Percentiles rank a stretch among this genome's conserved stretches.
These are phyloP conservation scores for Penicillium decumbens DNA, from an alignment of 2,329 filamentous ascomycete species.

Conservation along the genomic window DNA sequence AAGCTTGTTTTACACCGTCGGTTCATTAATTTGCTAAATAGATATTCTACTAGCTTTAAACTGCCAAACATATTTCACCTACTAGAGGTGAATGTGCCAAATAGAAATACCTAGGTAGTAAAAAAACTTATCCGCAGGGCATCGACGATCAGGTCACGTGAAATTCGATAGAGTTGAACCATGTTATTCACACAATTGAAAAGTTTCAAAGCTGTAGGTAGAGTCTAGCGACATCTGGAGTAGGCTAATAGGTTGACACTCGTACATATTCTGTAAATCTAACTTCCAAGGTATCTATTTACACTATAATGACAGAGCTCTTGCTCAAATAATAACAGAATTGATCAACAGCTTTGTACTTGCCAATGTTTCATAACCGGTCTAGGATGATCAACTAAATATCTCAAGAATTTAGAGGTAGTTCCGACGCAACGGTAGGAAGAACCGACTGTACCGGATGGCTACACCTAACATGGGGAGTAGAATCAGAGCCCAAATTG, in stretches of 20 bases:
- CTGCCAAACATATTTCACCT: not conserved
- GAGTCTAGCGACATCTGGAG: not conserved
- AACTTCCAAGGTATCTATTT: not conserved
- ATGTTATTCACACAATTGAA: not conserved
- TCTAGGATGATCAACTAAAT: not conserved
- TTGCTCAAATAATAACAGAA: not conserved
- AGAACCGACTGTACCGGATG: conserved; percentile 41
- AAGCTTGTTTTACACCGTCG: not conserved
- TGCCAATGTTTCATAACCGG: not conserved
- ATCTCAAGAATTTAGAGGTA: conserved; percentile 17
- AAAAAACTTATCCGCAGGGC: not conserved
- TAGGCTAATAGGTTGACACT: not conserved
- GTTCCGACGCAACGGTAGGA: conserved; percentile 35
- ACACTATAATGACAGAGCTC: not conserved
- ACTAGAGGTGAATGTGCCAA: not conserved
- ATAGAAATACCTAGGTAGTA: not conserved
- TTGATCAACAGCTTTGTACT: not conserved
- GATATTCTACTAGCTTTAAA: not conserved
- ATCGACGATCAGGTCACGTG: not conserved
- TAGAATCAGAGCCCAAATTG: conserved; percentile 21
- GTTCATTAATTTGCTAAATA: not conserved
- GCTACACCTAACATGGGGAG: conserved; percentile 40
- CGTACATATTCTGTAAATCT: not conserved
- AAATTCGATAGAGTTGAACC: not conserved
- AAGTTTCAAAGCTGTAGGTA: not conserved